These are phyloP conservation scores for Dryas drummondii DNA, from an alignment of 306 rosid genomes.

Conservation along the genomic window DNA sequence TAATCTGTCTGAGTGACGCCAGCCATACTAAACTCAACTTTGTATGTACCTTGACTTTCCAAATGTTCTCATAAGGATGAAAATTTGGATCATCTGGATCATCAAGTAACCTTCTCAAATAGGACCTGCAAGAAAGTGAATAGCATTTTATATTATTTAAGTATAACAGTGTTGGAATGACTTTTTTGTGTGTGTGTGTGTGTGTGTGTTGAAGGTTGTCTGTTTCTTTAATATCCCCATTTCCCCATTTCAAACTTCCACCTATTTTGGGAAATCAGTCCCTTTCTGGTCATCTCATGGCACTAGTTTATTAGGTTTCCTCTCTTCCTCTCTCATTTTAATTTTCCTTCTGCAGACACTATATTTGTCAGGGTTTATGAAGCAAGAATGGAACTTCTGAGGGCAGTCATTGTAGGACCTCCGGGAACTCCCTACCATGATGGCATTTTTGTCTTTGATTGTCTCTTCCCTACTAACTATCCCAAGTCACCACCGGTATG, in stretches of 20 bases:
- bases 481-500: conserved; percentile 76
- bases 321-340: conserved; percentile 13
- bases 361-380: conserved; percentile 76
- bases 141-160: too few species aligned
- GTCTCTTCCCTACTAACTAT: conserved; percentile 56
- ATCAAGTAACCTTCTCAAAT: too few species aligned
- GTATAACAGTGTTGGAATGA: not conserved
- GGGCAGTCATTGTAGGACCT: conserved; percentile 78
- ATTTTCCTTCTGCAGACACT: conserved; percentile 46
- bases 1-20: too few species aligned
- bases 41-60: too few species aligned
- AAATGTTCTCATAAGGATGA: too few species aligned
- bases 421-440: conserved; percentile 85
- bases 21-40: too few species aligned
- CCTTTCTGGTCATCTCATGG: not conserved
- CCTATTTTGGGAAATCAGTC: conserved; percentile 12
- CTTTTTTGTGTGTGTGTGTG: not conserved
- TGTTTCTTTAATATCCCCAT: conserved; percentile 1
- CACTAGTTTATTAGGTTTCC: not conserved
- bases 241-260: conserved; percentile 5
- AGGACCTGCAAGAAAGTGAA: too few species aligned
- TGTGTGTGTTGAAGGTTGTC: not conserved
- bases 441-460: conserved; percentile 81
- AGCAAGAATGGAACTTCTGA: conserved; percentile 70
- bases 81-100: too few species aligned